A percentile compares a stretch with the other conserved stretches of the same genome.
These are phyloP conservation scores for Podila horticola DNA, from an alignment of 192 early-diverging fungal genomes.

Conservation along the genomic window DNA sequence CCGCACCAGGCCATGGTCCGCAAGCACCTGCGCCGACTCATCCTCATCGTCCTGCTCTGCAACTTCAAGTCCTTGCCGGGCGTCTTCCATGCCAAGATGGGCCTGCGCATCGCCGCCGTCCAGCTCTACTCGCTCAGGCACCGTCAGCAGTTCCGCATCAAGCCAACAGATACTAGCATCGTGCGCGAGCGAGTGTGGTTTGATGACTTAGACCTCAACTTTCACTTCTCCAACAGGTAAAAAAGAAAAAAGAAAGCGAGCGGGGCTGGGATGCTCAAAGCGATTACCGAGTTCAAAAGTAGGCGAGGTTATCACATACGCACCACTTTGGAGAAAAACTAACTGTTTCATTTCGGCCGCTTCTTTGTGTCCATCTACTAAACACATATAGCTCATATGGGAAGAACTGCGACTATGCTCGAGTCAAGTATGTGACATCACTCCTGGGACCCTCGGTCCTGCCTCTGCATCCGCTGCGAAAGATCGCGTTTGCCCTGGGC, in stretches of 20 bases:
- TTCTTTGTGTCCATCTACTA: neutral
- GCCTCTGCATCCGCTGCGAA: slow-evolving; percentile 15
- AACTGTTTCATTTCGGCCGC: too few relatives aligned
- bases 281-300: too few relatives aligned
- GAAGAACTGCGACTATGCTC: slow-evolving; percentile 47
- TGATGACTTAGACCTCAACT: slow-evolving; percentile 47
- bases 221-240: slow-evolving; percentile 53
- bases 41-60: slow-evolving; percentile 27
- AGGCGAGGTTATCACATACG: too few relatives aligned
- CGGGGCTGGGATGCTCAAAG: too few relatives aligned
- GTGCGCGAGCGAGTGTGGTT: slow-evolving; percentile 43
- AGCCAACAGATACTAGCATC: slow-evolving; percentile 32
- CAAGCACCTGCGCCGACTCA: slow-evolving; percentile 36
- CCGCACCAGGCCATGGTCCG: slow-evolving; percentile 20
- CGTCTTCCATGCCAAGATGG: slow-evolving; percentile 48
- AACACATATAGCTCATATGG: slow-evolving; percentile 24
- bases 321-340: too few relatives aligned
- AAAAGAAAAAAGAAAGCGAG: neutral
- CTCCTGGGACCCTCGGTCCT: slow-evolving; percentile 16
- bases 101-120: slow-evolving; percentile 27
- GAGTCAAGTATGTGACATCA: slow-evolving; percentile 19
- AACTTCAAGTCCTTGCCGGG: slow-evolving; percentile 48
- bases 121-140: slow-evolving; percentile 42
- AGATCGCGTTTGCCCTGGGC: slow-evolving; percentile 22
- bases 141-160: slow-evolving; percentile 36